Conservation (phyloP, 2,329 filamentous ascomycete species). For the Arthrobotrys entomopaga region DNA sequence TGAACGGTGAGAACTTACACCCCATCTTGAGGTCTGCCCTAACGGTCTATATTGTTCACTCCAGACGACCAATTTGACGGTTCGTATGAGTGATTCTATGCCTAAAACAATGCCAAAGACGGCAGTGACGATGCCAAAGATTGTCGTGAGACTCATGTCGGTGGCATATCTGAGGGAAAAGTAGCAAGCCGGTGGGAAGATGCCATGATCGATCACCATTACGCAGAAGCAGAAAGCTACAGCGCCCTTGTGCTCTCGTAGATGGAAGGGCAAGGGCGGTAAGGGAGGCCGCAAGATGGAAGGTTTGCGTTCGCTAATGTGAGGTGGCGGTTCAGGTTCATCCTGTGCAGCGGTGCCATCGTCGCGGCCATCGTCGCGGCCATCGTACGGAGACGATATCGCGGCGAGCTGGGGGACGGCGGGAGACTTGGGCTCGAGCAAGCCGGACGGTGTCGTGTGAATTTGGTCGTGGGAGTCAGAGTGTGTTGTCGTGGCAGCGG, state of each 20-base stretch:
- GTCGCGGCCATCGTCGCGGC: background rate
- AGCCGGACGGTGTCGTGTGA: background rate
- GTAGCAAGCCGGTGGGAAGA: constrained; percentile 45
- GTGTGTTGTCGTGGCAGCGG: constrained; percentile 47
- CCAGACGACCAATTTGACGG: constrained; percentile 41
- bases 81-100: constrained; percentile 38
- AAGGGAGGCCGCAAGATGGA: constrained; percentile 41
- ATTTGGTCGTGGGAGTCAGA: constrained; percentile 21
- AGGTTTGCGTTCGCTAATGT: constrained; percentile 23
- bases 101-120: constrained; percentile 53
- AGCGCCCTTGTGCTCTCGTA: constrained; percentile 40
- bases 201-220: constrained; percentile 52
- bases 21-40: constrained; percentile 44
- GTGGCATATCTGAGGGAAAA: constrained; percentile 46
- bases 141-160: constrained; percentile 38
- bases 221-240: constrained; percentile 38
- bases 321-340: constrained; percentile 14
- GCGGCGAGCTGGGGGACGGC: constrained; percentile 1
- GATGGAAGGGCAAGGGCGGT: constrained; percentile 49
- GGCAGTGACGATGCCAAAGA: constrained; percentile 52
- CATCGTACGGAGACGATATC: background rate
- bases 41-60: constrained; percentile 39
- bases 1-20: constrained; percentile 15
- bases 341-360: constrained; percentile 9
- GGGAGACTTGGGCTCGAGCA: background rate